Evolutionary conservation across 352 stramenopile genomes (phyloP).

Genomic region (Pilasporangium apinafurcum): DNA sequence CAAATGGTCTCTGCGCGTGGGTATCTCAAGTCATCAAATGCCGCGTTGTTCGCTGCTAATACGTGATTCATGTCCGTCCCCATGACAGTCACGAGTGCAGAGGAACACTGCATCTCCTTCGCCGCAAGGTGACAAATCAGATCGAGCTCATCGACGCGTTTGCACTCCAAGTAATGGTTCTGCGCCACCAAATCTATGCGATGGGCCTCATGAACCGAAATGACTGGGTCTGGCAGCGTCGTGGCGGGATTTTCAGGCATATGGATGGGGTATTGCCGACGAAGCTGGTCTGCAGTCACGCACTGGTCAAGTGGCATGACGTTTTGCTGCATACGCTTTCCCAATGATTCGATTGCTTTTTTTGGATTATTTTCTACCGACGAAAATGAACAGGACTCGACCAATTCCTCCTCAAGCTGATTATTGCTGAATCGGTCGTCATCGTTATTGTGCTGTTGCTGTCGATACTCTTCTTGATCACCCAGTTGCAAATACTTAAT

Average conservation of each 20-base stretch:
- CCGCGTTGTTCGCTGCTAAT: slow-evolving; percentile 30
- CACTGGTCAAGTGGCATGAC: slow-evolving; percentile 16
- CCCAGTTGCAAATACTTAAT: slow-evolving; percentile 43
- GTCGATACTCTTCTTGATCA: too few relatives aligned
- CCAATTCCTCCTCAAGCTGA: too few relatives aligned
- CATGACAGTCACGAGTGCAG: slow-evolving; percentile 51
- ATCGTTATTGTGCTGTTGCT: too few relatives aligned
- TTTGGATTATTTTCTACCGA: too few relatives aligned
- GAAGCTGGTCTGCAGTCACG: slow-evolving; percentile 24
- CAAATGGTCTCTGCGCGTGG: slow-evolving; percentile 54
- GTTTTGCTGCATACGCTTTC: too few relatives aligned
- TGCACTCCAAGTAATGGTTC: slow-evolving; percentile 34
- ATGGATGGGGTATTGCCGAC: slow-evolving; percentile 30
- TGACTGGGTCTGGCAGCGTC: slow-evolving; percentile 15
- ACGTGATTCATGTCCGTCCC: slow-evolving; percentile 36
- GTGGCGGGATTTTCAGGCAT: slow-evolving; percentile 1
- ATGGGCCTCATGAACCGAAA: slow-evolving; percentile 19
- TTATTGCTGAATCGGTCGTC: too few relatives aligned
- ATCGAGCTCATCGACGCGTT: slow-evolving; percentile 27
- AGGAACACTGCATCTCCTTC: slow-evolving; percentile 42
- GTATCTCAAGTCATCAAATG: slow-evolving; percentile 17
- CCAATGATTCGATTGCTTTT: too few relatives aligned
- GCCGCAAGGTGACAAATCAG: slow-evolving; percentile 53
- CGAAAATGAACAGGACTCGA: too few relatives aligned
- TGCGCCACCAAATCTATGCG: slow-evolving; percentile 34